phyloP scores from a whole-genome alignment of 257 asterid genomes.

The Solanum chmielewskii region DNA sequence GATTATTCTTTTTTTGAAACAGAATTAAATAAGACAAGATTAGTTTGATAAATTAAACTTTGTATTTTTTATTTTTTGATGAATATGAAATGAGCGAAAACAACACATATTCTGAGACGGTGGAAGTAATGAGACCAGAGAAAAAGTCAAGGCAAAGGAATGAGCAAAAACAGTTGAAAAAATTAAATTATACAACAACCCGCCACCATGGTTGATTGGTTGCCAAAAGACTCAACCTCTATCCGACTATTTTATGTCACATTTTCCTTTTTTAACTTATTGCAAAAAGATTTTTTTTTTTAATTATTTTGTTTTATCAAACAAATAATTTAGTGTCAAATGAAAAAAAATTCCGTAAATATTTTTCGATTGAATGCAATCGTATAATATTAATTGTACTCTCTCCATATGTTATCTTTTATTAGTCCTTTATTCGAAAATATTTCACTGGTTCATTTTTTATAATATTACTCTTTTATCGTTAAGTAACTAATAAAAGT shows the following conservation, averaged over 20 bases:
- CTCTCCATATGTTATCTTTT: not conserved
- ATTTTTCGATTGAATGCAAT: not conserved
- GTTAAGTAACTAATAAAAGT: not conserved
- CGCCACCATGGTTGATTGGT: not conserved
- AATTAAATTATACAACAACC: not conserved
- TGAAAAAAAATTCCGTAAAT: not conserved
- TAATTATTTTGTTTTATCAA: too few species aligned
- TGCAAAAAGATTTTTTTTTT: not conserved
- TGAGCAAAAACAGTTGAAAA: not conserved
- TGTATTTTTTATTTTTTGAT: not conserved
- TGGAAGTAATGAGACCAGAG: not conserved
- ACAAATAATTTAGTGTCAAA: not conserved
- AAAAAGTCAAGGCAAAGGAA: not conserved
- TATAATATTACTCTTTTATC: too few species aligned
- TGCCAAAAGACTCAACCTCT: not conserved
- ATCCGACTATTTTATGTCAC: not conserved
- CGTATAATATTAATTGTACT: too few species aligned
- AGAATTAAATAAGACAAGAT: too few species aligned
- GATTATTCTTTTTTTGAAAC: too few species aligned
- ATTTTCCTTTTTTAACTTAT: not conserved
- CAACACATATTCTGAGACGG: not conserved
- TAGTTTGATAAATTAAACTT: not conserved
- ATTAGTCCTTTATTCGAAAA: too few species aligned
- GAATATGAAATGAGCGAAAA: not conserved
- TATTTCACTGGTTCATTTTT: not conserved